Base-by-base conservation (phyloP, 768 basidiomycete species). In the Tylopilus intermedius region DNA sequence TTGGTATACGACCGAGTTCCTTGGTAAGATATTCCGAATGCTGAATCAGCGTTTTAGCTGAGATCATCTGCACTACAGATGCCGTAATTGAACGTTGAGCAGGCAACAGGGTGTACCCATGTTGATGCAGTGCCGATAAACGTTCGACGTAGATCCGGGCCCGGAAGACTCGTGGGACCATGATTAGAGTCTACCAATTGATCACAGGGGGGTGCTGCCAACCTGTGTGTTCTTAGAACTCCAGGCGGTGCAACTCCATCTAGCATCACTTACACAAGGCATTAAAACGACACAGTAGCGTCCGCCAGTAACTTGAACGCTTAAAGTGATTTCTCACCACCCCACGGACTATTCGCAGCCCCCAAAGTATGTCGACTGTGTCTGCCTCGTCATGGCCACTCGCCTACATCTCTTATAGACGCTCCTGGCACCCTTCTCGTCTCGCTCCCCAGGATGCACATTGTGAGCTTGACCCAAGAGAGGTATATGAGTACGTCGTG, bases 1-100 rank as follows among this genome's bases (percentile, higher is more conserved):
- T 56, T 76, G 73, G 72, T 76, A 72, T 47, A 60, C 69, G 5
- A 62, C 70, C 0, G 63, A 65, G 9, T 75, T 77, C 52, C 63
- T 76, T 14, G 62, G 74, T 70, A 42, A 51, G 67, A 3, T 1
- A 1, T 21, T 14, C 8, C 21, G n/a, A 11, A 22, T 22, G 21
- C 26, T 29, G 0, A 33, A 55, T 15, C 7, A 24, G 15, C 8
- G 11, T 50, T 38, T 48, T 50, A 76, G 76, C 70, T 18, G 74
- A 76, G 29, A 61, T 77, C 2, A 56, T 5, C 4, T 21, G 2
- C 8, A 5, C 13, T 0, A 22, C 22, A 53, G 11, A 9, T 3
- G 18, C 0, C 8, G 48, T 3, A 32, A 32, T 8, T 10, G 4
- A 13, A 1, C 10, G n/a, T 7, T 11, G 2, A 22, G 2, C 26